Base-by-base conservation (phyloP, 1,284 basidiomycete species). In the Phlebopus sp. region DNA sequence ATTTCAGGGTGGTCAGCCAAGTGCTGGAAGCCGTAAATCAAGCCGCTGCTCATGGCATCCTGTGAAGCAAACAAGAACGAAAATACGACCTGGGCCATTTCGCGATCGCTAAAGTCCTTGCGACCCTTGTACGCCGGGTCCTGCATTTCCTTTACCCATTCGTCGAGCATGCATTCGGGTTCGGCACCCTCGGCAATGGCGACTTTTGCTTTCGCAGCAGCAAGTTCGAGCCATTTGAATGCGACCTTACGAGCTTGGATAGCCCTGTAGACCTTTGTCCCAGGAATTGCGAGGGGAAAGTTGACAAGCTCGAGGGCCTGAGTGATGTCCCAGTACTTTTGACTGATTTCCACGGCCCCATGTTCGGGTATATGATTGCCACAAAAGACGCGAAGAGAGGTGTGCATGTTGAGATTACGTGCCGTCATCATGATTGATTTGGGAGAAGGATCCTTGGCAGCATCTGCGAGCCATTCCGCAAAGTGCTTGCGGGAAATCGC, bases 31-130 rank as follows among this genome's bases (percentile, higher is more conserved):
- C 86, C 86, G 69, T 92, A 98, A 62, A 95, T 92, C 55, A 95
- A 74, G 45, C 92, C 92, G 53, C 86, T 90, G 64, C 90, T 92
- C 96, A 99, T 98, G 52, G 96, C 96, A 67, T 99, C 96, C 74
- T 99, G 96, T 21, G 89, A 92, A 8, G 97, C 96, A 62, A 99
- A 99, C 50, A 99, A 76, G 86, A 99, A 99, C 17, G 90, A 93
- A 62, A 99, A 84, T 35, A 97, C 72, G 56, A 97, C 94, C 86
- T 97, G 92, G 27, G 86, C 94, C 79, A 99, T 99, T 71, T 99
- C 96, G 59, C 83, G 79, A 69, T 98, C 89, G 52, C 84, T 90
- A 72, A 96, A 98, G 59, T 98, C 92, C 55, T 81, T 80, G 50
- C 83, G 82, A 55, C 89, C 88, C 65, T 90, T 92, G 67, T 84